These are phyloP conservation scores for Salix koriyanagi DNA, from an alignment of 345 rosid genomes.

Conservation along the genomic window DNA sequence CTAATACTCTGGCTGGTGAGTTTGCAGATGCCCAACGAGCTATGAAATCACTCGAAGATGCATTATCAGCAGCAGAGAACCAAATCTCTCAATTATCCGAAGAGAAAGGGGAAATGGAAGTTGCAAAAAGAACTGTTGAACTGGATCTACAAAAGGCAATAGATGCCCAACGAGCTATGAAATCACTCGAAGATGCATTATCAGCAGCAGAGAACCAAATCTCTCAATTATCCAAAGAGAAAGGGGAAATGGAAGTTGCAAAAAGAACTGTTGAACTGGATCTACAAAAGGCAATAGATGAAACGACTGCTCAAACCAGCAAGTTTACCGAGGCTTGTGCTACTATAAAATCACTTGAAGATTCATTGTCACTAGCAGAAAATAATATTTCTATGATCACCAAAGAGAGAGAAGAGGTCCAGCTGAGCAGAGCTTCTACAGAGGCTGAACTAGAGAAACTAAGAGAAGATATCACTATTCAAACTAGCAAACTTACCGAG, in stretches of 20 bases:
- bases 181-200: constrained; percentile 54
- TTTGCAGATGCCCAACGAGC: constrained; percentile 46
- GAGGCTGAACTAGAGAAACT: constrained; percentile 54
- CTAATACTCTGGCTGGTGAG: constrained; percentile 33
- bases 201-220: constrained; percentile 42
- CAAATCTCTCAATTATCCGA: constrained; percentile 42
- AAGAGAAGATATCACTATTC: constrained; percentile 45
- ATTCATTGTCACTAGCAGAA: constrained; percentile 56
- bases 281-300: constrained; percentile 51
- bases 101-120: constrained; percentile 51
- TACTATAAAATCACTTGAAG: constrained; percentile 55
- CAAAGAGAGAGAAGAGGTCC: constrained; percentile 71
- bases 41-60: constrained; percentile 48
- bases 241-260: constrained; percentile 42
- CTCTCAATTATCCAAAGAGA: constrained; percentile 49
- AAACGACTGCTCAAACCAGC: constrained; percentile 44
- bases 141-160: constrained; percentile 53
- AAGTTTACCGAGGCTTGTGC: constrained; percentile 49
- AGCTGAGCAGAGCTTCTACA: constrained; percentile 40
- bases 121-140: constrained; percentile 45
- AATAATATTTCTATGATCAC: constrained; percentile 43
- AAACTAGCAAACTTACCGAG: constrained; percentile 50
- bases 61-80: constrained; percentile 48
- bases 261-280: constrained; percentile 51
- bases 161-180: constrained; percentile 39